These are phyloP conservation scores for Lyophyllum semitale DNA, from an alignment of 768 basidiomycete genomes.

Conservation along the genomic window DNA sequence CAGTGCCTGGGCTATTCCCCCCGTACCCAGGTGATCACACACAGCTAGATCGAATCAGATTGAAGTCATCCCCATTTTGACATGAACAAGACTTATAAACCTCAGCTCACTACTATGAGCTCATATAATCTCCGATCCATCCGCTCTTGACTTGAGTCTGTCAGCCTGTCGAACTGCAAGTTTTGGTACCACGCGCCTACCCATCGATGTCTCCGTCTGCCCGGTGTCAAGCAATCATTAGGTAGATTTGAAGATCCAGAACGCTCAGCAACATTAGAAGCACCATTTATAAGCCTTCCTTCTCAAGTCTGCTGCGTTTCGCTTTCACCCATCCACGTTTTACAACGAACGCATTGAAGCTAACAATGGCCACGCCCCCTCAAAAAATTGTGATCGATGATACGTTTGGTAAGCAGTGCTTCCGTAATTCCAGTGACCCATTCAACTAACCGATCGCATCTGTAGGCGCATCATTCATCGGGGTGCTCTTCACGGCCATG, in stretches of 20 bases:
- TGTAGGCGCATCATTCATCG: slow-evolving; percentile 26
- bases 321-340: neutral
- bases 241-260: neutral
- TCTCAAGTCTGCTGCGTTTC: neutral
- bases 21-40: too few relatives aligned
- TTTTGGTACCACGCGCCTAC: neutral
- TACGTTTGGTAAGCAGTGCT: slow-evolving; percentile 24
- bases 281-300: slow-evolving; percentile 1
- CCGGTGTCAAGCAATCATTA: neutral
- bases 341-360: neutral
- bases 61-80: too few relatives aligned
- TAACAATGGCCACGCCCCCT: slow-evolving; percentile 1
- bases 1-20: too few relatives aligned
- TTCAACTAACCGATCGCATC: slow-evolving; percentile 2
- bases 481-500: slow-evolving; percentile 34
- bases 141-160: neutral
- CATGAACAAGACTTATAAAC: too few relatives aligned
- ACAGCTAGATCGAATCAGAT: too few relatives aligned
- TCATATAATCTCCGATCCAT: neutral
- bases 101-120: too few relatives aligned
- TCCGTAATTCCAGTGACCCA: neutral
- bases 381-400: slow-evolving; percentile 16
- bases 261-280: neutral
- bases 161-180: neutral
- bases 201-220: neutral